Percentiles rank a stretch among this genome's conserved stretches.
phyloP scores from a whole-genome alignment of 192 early-diverging fungal species.

The Paraglomus occultum region DNA sequence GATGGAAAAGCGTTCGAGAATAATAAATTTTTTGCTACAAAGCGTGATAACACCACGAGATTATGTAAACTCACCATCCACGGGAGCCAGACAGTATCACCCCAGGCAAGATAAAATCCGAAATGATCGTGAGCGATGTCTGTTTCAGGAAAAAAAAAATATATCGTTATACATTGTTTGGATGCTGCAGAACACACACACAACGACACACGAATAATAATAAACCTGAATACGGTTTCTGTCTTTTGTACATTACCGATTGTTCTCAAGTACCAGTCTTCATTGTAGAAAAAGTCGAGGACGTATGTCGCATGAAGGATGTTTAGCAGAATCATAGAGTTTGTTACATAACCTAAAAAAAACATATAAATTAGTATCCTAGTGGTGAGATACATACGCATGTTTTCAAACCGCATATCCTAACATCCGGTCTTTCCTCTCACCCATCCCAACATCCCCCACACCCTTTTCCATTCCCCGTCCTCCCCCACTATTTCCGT shows the following conservation, averaged over 20 bases:
- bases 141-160: constrained; percentile 16
- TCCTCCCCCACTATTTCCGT: too few relatives aligned
- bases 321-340: constrained; percentile 79
- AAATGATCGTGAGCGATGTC: constrained; percentile 86
- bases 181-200: neutral
- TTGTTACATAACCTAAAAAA: constrained; percentile 54
- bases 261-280: constrained; percentile 85
- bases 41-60: neutral
- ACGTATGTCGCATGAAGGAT: constrained; percentile 73
- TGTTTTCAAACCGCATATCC: too few relatives aligned
- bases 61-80: constrained; percentile 53
- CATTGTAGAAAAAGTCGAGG: constrained; percentile 77
- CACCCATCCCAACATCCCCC: too few relatives aligned
- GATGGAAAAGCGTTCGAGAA: neutral
- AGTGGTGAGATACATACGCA: too few relatives aligned
- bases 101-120: constrained; percentile 84
- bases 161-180: neutral
- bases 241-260: constrained; percentile 42
- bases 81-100: constrained; percentile 77
- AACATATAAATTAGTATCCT: constrained; percentile 23
- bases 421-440: too few relatives aligned
- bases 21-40: constrained; percentile 14
- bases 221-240: neutral
- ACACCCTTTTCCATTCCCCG: too few relatives aligned
- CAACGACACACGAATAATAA: neutral